phyloP scores from a whole-genome alignment of 768 basidiomycete genomes.

The Suillus placidus region DNA sequence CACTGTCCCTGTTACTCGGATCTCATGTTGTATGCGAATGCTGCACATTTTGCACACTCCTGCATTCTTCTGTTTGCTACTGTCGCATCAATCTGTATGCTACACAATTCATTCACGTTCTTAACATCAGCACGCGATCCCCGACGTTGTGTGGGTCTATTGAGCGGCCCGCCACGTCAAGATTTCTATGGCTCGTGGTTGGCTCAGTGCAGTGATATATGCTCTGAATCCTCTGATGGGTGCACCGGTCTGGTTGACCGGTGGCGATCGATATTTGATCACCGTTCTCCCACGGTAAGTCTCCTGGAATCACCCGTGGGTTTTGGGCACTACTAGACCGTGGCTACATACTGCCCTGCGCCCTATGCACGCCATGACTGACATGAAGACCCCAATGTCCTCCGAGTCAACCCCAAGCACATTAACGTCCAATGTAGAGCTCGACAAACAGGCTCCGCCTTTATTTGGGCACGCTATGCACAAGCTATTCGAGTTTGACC shows the following conservation, averaged over 20 bases:
- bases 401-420: neutral
- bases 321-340: neutral
- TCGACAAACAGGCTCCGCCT: slow-evolving; percentile 36
- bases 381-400: neutral
- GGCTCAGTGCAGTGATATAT: neutral
- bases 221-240: neutral
- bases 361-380: neutral
- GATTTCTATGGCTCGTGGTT: neutral
- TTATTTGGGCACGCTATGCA: slow-evolving; percentile 59
- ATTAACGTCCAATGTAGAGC: slow-evolving; percentile 10
- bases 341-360: neutral
- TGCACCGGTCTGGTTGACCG: neutral
- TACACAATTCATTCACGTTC: neutral
- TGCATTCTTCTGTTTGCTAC: neutral
- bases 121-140: neutral
- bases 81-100: neutral
- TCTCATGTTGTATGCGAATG: neutral
- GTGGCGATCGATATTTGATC: neutral
- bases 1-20: neutral
- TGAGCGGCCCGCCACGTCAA: neutral
- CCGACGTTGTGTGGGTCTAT: neutral
- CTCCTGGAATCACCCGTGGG: neutral
- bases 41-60: neutral
- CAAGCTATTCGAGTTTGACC: slow-evolving; percentile 8
- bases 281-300: neutral